These are phyloP conservation scores for Murraya paniculata DNA, from an alignment of 345 rosid species.

Conservation along the genomic window DNA sequence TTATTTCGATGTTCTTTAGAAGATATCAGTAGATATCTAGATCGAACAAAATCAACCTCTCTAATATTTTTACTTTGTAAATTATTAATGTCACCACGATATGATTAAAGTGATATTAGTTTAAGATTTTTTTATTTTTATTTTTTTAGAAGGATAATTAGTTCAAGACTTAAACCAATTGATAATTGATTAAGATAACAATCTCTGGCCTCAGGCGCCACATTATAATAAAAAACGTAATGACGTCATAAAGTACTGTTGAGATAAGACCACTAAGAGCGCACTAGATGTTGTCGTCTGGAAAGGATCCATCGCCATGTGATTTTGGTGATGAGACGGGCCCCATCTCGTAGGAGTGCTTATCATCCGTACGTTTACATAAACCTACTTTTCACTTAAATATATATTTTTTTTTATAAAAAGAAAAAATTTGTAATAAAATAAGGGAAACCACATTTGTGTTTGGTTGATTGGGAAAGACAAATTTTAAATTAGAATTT, in stretches of 20 bases:
- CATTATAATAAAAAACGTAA: neutral
- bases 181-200: neutral
- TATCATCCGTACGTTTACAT: slow-evolving; percentile 22
- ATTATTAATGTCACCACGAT: neutral
- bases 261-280: slow-evolving; percentile 28
- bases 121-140: too few relatives aligned
- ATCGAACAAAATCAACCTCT: neutral
- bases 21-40: neutral
- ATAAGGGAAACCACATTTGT: neutral
- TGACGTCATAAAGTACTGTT: slow-evolving; percentile 3
- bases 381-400: neutral
- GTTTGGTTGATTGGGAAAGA: neutral
- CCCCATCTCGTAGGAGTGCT: neutral
- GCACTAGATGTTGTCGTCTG: slow-evolving; percentile 21
- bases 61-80: neutral
- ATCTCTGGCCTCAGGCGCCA: too few relatives aligned
- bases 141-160: too few relatives aligned
- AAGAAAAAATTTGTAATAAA: too few relatives aligned
- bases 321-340: slow-evolving; percentile 7
- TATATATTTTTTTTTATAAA: too few relatives aligned
- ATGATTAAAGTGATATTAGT: neutral
- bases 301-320: slow-evolving; percentile 13
- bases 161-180: neutral
- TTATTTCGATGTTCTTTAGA: neutral
- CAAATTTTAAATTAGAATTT: neutral